Conservation (phyloP, 352 stramenopile species). For the Globisporangium radiosum region DNA sequence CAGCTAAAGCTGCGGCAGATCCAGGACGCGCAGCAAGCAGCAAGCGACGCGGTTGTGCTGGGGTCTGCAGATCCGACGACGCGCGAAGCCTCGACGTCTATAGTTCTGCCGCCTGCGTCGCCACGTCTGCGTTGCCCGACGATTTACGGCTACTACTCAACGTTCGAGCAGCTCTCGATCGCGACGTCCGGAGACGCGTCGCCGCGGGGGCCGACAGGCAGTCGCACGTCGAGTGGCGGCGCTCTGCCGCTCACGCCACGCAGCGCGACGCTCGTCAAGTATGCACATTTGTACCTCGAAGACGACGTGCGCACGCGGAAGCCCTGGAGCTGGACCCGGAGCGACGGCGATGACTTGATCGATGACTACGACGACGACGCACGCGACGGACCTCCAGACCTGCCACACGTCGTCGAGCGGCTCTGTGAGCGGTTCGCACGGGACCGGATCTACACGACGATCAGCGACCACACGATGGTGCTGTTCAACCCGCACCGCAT, state of each 20-base stretch:
- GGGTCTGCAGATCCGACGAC: neutral
- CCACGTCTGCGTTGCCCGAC: conserved; percentile 48
- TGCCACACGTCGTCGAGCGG: conserved; percentile 8
- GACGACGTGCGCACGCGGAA: conserved; percentile 47
- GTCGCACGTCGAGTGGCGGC: neutral
- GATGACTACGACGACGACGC: conserved; percentile 4
- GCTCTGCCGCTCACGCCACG: conserved; percentile 40
- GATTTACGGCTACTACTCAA: conserved; percentile 70
- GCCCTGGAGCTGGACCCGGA: conserved; percentile 51
- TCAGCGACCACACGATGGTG: conserved; percentile 56
- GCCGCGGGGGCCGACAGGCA: neutral
- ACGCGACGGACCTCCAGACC: neutral
- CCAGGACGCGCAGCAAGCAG: conserved; percentile 11
- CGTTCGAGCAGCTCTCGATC: conserved; percentile 48
- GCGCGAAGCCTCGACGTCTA: conserved; percentile 3
- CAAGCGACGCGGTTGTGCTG: neutral
- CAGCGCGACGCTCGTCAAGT: conserved; percentile 69
- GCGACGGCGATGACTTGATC: conserved; percentile 34
- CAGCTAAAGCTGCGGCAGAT: conserved; percentile 24
- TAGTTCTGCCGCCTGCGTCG: conserved; percentile 13
- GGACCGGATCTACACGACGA: conserved; percentile 56
- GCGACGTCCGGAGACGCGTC: neutral
- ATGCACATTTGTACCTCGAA: conserved; percentile 63
- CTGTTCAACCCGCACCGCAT: conserved; percentile 70
- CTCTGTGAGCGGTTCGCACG: conserved; percentile 33